A percentile compares a stretch with the other conserved stretches of the same genome.
These are phyloP conservation scores for Sodiomyces alkalinus DNA, from an alignment of 2,329 filamentous ascomycete species.

Conservation along the genomic window DNA sequence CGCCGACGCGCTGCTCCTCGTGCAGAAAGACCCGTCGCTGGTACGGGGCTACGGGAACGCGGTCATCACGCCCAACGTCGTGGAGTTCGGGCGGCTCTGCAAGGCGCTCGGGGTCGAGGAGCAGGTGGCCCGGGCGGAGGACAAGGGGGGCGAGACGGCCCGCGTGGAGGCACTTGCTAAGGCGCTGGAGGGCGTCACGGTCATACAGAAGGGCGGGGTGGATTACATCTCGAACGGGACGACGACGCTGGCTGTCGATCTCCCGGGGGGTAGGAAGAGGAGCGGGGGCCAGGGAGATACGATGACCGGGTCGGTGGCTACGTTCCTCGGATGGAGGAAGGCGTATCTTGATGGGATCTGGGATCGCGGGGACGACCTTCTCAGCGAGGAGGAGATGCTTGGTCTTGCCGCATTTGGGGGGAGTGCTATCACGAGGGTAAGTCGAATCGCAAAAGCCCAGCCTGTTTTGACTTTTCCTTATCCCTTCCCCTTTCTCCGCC, in stretches of 20 bases:
- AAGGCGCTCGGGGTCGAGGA: constrained; percentile 56
- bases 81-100: constrained; percentile 76
- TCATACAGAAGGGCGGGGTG: constrained; percentile 74
- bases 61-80: constrained; percentile 87
- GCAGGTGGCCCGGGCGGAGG: constrained; percentile 18
- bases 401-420: constrained; percentile 75
- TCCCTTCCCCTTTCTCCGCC: no score
- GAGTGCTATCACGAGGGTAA: constrained; percentile 67
- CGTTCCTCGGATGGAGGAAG: constrained; percentile 74
- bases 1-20: constrained; percentile 72
- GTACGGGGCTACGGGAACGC: constrained; percentile 70
- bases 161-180: constrained; percentile 52
- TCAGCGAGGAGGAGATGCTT: constrained; percentile 46
- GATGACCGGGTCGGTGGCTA: constrained; percentile 76
- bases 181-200: constrained; percentile 72
- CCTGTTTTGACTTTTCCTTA: no score
- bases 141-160: constrained; percentile 22
- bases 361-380: constrained; percentile 17
- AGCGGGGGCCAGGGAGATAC: constrained; percentile 94
- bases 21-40: constrained; percentile 60
- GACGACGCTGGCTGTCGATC: constrained; percentile 59
- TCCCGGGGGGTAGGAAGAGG: constrained; percentile 72
- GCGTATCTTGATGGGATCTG: constrained; percentile 77
- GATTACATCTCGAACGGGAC: constrained; percentile 76
- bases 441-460: no score